These are phyloP conservation scores for Tulasnella sp. DNA, from an alignment of 768 basidiomycete genomes.

Conservation along the genomic window DNA sequence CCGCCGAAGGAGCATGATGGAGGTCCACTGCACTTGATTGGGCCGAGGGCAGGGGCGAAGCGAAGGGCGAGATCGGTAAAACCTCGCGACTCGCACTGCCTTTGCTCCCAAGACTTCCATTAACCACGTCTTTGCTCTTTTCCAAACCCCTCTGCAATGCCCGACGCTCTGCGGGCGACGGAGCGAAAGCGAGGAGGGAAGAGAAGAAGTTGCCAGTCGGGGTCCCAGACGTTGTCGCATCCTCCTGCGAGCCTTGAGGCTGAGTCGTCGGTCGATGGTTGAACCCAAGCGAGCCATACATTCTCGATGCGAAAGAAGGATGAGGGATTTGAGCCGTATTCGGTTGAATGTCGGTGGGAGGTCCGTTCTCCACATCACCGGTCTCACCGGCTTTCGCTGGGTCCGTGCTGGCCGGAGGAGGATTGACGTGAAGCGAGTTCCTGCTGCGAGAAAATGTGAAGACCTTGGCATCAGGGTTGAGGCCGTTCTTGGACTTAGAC, in stretches of 20 bases:
- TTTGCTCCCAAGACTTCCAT: background rate
- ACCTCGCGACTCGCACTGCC: background rate
- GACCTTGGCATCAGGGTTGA: slow-evolving; percentile 84
- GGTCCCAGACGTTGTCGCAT: slow-evolving; percentile 13
- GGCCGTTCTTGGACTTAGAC: slow-evolving; percentile 45
- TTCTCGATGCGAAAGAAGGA: slow-evolving; percentile 25
- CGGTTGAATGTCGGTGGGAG: background rate
- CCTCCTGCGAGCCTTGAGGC: background rate
- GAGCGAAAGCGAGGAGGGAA: slow-evolving; percentile 77
- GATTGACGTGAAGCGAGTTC: slow-evolving; percentile 14
- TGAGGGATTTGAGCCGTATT: slow-evolving; percentile 19
- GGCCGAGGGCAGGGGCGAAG: slow-evolving; percentile 11
- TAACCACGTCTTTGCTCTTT: background rate
- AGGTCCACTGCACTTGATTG: slow-evolving; percentile 20
- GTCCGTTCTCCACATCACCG: background rate
- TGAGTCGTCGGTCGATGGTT: background rate
- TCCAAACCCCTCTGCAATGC: slow-evolving; percentile 72
- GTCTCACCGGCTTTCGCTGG: background rate
- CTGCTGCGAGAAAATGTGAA: slow-evolving; percentile 52
- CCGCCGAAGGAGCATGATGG: slow-evolving; percentile 31
- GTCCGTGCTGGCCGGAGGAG: slow-evolving; percentile 2
- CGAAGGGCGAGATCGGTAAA: slow-evolving; percentile 5
- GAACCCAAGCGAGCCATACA: slow-evolving; percentile 26
- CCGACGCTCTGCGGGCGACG: slow-evolving; percentile 83
- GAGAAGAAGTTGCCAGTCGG: slow-evolving; percentile 38